Percentiles rank a stretch among this genome's conserved stretches.
phyloP scores from a whole-genome alignment of 441 rosid genomes.

The Hypseocharis bilobata region DNA sequence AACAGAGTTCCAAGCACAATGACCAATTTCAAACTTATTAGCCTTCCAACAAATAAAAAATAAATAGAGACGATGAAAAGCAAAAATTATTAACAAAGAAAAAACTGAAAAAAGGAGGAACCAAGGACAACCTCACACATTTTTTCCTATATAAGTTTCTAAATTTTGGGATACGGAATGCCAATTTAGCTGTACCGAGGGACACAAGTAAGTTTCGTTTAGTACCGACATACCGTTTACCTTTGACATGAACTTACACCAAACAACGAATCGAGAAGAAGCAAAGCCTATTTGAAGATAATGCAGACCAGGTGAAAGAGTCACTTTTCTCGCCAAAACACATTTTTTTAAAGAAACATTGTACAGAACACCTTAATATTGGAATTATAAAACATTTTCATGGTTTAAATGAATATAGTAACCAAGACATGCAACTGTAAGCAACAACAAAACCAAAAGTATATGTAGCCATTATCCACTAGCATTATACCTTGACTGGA shows the following conservation, averaged over 20 bases:
- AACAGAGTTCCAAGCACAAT: background rate
- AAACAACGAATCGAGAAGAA: background rate
- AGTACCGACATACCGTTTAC: background rate
- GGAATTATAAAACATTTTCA: background rate
- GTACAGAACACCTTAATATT: background rate
- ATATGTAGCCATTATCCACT: background rate
- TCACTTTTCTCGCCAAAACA: background rate
- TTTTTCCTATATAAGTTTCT: background rate
- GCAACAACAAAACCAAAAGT: no score
- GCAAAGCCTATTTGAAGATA: background rate
- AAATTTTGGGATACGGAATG: no score
- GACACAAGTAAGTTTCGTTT: background rate
- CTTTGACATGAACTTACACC: background rate
- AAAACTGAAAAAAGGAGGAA: background rate
- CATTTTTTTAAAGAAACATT: background rate
- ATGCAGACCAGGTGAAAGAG: background rate
- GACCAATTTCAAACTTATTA: background rate
- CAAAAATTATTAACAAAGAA: no score
- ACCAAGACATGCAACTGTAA: no score
- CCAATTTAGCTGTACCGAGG: background rate
- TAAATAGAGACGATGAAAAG: background rate
- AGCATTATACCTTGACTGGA: conserved; percentile 56
- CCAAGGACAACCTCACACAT: background rate
- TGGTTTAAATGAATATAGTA: background rate
- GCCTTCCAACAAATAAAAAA: background rate